Base-by-base conservation (phyloP, 371 early-diverging fungal species). In the Cokeromyces recurvatus region DNA sequence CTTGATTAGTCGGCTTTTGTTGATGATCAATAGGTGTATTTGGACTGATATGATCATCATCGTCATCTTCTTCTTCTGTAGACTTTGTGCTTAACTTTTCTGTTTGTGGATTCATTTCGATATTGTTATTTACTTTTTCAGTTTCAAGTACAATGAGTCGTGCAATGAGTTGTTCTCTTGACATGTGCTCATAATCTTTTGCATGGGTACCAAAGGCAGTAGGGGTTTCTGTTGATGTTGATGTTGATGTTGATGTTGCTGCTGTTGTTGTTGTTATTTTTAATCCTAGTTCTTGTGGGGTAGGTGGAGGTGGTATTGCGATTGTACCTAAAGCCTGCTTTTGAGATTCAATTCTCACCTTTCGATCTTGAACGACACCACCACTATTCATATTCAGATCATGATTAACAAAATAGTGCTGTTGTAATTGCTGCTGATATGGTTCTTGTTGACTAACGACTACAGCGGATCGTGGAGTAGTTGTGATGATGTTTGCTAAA, bases 211-310 rank as follows among this genome's bases (percentile, higher is more conserved):
- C 36, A 21, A 32, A 12, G 0, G 42, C 29, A n/a, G 45, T 36
- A 19, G 43, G 14, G 20, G 20, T 32, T 4, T 5, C 22, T 25
- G 47, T 14, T 46, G 25, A 21, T 22, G 32, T 40, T 32, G 22
- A 6, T 32, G 40, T 21, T 27, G 9, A 16, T 32, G 24, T 24
- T 22, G 10, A 1, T n/a, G 20, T 32, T 29, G 11, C 11, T 29
- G 11, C 29, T 29, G 38, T 34, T 42, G 50, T n/a, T 38, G 46
- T 39, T 46, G 39, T 10, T 15, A 21, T 17, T 39, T 29, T 5
- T 34, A 34, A 34, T 5, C 66, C 65, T 12, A 69, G 38, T 37
- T 69, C 70, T 9, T 62, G 63, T 22, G 65, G 65, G 22, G 70
- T 66, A 1, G 71, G 71, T 22, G 58, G 63, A 8, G 66, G 66